These are phyloP conservation scores for Chrysoporthe cubensis DNA, from an alignment of 2,329 filamentous ascomycete species.

Conservation along the genomic window DNA sequence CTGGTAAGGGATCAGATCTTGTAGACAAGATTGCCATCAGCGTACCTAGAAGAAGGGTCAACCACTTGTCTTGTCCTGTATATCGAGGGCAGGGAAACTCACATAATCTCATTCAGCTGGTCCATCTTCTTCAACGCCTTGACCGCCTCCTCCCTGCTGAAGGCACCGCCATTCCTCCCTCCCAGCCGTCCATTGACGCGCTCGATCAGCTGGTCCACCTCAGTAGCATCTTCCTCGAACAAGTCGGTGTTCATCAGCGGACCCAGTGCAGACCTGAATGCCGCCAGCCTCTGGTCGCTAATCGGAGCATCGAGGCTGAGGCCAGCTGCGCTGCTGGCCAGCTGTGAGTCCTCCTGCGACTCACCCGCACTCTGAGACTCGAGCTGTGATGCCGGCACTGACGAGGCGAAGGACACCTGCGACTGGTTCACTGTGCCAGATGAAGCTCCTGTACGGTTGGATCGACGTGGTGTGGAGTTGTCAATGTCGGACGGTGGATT, in stretches of 20 bases:
- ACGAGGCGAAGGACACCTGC: constrained; percentile 77
- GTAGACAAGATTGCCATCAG: constrained; percentile 69
- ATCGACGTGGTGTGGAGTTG: constrained; percentile 47
- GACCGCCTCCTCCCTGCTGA: constrained; percentile 72
- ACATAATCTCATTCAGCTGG: constrained; percentile 90
- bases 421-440: constrained; percentile 51
- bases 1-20: constrained; percentile 57
- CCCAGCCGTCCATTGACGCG: constrained; percentile 78
- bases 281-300: constrained; percentile 63
- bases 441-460: constrained; percentile 42
- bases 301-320: constrained; percentile 56
- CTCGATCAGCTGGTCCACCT: constrained; percentile 72
- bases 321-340: constrained; percentile 47
- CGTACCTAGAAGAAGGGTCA: constrained; percentile 48
- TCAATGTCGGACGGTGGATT: constrained; percentile 46
- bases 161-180: constrained; percentile 57
- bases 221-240: constrained; percentile 86
- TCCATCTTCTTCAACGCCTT: constrained; percentile 81
- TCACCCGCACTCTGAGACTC: constrained; percentile 49
- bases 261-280: constrained; percentile 82
- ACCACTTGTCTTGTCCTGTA: constrained; percentile 18
- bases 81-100: constrained; percentile 48
- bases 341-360: constrained; percentile 49
- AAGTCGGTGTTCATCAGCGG: constrained; percentile 79
- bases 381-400: constrained; percentile 74